Base-by-base conservation (phyloP, 768 basidiomycete species). In the Naganishia friedmannii region DNA sequence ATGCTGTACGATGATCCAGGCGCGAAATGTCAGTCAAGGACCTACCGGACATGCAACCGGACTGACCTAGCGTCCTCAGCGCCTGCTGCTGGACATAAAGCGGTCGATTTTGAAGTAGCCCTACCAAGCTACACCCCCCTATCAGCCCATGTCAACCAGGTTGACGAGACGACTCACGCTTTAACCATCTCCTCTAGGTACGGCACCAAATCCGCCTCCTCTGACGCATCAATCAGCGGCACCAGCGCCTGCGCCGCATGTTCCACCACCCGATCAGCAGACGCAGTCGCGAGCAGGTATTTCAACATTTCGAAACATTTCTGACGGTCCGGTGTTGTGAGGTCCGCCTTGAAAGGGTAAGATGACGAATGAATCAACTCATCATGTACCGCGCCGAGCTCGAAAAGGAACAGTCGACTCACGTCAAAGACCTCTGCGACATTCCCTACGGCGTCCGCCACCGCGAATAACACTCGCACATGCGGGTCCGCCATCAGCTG, bases 371-470 rank as follows among this genome's bases (percentile, higher is more conserved):
- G 2, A n/a, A 17, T 26, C 15, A 28, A 9, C 15, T 21, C 23
- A 29, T 3, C 2, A 42, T 1, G 42, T 45, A n/a, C n/a, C 48
- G 48, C 48, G 34, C 12, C n/a, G 48, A 21, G 23, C n/a, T n/a
- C n/a, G n/a, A n/a, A n/a, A n/a, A n/a, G n/a, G 48, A 12, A 4
- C n/a, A 23, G 13, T 51, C 21, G 26, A 45, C 60, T 19, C 28
- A 63, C 60, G 15, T 70, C 69, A 32, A 70, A 70, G 7, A 65
- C 69, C 42, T 60, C 60, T 15, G 69, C 58, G n/a, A 70, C 12
- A 12, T 65, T 60, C 9, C 69, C 69, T 3, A 70, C 29, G 2
- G 55, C 42, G 46, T 70, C 58, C 32, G 58, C 46, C 3, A 70
- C 58, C 3, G 69, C 69, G 42, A 65, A 70, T 29, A 48, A 45